Percentiles rank a stretch among this genome's conserved stretches.
These are phyloP conservation scores for Eimeria falciformis DNA, from an alignment of 169 alveolate species.

Conservation along the genomic window DNA sequence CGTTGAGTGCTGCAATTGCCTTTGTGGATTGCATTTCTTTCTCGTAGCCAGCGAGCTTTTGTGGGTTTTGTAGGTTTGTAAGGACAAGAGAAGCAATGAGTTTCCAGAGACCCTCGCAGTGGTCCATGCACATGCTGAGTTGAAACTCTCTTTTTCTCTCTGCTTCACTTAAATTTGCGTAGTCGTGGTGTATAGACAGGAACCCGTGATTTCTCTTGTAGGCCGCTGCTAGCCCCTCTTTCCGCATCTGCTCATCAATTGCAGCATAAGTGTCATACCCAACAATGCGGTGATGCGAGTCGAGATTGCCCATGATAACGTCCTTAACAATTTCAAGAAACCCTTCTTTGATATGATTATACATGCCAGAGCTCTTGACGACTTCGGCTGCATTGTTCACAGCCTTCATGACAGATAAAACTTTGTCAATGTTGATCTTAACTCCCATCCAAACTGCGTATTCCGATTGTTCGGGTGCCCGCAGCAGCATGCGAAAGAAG, in stretches of 20 bases:
- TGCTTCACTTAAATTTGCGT: not conserved
- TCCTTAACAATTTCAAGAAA: constrained; percentile 58
- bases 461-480: constrained; percentile 38
- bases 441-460: constrained; percentile 67
- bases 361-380: constrained; percentile 33
- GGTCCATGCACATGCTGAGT: constrained; percentile 65
- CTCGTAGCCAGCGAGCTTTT: constrained; percentile 30
- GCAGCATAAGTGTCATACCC: constrained; percentile 40
- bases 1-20: constrained; percentile 3
- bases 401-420: not conserved
- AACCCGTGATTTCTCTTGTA: constrained; percentile 37
- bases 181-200: constrained; percentile 17
- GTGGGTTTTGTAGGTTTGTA: constrained; percentile 51
- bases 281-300: not conserved
- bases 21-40: not conserved
- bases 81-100: constrained; percentile 12
- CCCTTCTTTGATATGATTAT: constrained; percentile 24
- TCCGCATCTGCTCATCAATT: not conserved
- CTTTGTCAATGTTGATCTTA: constrained; percentile 14
- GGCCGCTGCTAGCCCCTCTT: constrained; percentile 13
- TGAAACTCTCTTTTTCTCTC: constrained; percentile 50
- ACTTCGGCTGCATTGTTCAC: constrained; percentile 36
- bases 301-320: not conserved
- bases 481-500: constrained; percentile 33
- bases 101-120: constrained; percentile 57